Evolutionary conservation across 192 early-diverging fungal species (phyloP).

Genomic region (Coemansia umbellata): DNA sequence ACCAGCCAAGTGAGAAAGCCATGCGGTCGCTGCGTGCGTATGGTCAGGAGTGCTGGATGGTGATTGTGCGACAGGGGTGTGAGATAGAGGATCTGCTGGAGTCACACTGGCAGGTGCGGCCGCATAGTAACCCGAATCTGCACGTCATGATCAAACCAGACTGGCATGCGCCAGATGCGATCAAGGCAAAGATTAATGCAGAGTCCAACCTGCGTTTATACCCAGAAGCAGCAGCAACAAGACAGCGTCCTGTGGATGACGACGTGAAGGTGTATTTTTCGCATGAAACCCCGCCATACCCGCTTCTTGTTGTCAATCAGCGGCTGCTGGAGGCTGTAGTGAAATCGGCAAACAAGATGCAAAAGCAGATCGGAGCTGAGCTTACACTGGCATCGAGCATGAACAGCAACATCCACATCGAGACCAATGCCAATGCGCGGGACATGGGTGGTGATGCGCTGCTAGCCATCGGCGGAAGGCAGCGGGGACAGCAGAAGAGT

Average conservation of each 20-base stretch:
- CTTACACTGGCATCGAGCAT: constrained; percentile 47
- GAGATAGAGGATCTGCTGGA: constrained; percentile 47
- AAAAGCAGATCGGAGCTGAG: constrained; percentile 28
- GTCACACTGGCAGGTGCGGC: constrained; percentile 48
- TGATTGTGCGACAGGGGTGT: constrained; percentile 46
- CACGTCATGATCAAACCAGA: constrained; percentile 39
- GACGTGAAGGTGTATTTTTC: constrained; percentile 33
- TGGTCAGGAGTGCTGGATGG: constrained; percentile 43
- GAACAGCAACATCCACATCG: constrained; percentile 52
- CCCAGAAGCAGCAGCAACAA: constrained; percentile 10
- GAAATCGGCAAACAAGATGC: constrained; percentile 6
- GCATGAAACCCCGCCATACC: constrained; percentile 44
- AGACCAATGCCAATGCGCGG: constrained; percentile 48
- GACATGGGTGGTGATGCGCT: neutral
- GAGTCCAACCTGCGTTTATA: constrained; percentile 38
- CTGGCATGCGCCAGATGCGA: constrained; percentile 42
- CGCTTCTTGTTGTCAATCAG: constrained; percentile 43
- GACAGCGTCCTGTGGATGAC: constrained; percentile 10
- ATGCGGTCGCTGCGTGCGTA: constrained; percentile 43
- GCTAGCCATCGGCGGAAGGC: constrained; percentile 1
- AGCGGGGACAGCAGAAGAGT: neutral
- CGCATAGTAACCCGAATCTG: constrained; percentile 20
- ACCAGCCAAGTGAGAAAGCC: constrained; percentile 37
- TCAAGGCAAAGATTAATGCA: constrained; percentile 46
- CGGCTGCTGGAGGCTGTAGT: constrained; percentile 30